Base-by-base conservation (phyloP, 306 rosid species). In the Trifolium dubium region DNA sequence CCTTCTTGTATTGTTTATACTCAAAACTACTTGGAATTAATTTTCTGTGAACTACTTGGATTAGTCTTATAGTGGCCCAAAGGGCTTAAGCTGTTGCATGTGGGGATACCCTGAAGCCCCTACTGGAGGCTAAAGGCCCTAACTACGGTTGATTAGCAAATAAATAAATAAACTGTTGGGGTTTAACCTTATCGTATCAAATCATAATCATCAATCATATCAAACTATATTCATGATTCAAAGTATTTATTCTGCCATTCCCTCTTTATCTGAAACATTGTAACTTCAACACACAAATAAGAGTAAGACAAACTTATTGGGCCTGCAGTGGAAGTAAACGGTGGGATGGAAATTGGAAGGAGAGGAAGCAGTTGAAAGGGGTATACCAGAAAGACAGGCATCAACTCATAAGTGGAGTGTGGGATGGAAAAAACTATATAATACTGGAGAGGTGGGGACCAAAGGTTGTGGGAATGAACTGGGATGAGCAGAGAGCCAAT, bases 251-350 rank as follows among this genome's bases (percentile, higher is more conserved):
- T 50, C 28, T 15, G 10, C 15, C 10, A 15, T 50, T 15, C 56
- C 56, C 23, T 50, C 56, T 50, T 50, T 50, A 50, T 50, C 56
- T 15, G 56, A 50, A 49, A 50, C 56, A 50, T 8, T 50, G 7
- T 12, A 50, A 50, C 28, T 50, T 15, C 23, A 50, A 12, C 56
- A 50, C 47, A 75, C 23, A 47, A 71, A 71, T 65, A n/a, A 44
- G 2, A 44, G 15, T 37, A 64, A 31, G 34, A 41, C 69, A 64
- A 51, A 64, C 17, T 47, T 14, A 47, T 47, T 5, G 54, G 54
- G 8, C 18, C 54, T 14, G 54, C 54, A 14, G 54, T 5, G 54
- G 54, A 47, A 2, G 54, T 47, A 10, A 47, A 47, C 9, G 3
- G 54, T 14, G 54, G 54, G 54, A 47, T 47, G 0, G 1, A 51